Evolutionary conservation across 495 filamentous ascomycete species (phyloP), one percentile per base, ranked within the genome.

Genomic region (Amniculicola lignicola): DNA sequence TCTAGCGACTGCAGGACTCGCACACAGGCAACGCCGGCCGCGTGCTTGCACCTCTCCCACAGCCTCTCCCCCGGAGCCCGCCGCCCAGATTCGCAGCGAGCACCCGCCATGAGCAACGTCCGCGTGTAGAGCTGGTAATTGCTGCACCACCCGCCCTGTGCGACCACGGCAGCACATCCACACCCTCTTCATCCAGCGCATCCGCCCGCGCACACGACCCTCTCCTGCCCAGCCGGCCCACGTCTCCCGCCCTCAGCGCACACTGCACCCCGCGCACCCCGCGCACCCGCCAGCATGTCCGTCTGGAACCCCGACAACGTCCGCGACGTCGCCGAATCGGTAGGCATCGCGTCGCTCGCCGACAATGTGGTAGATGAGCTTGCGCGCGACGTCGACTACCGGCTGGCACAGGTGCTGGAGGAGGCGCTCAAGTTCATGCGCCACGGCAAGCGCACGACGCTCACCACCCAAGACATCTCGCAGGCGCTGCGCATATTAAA

Each of bases 231-330:
- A 31, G n/a, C 27, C 16, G 5, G 1, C 44, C 44, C 24, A 11
- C 19, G 16, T 19, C 44, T 15, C 9, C n/a, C 14, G 27, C 21
- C 3, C 53, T 5, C 22, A 48, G 18, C 39, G 38, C 41, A 37
- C n/a, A 51, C 21, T 19, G 21, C 33, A 24, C 19, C 33, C 6
- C 15, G 16, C 22, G 16, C 42, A 44, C 12, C 51, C 36, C 16
- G 41, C 38, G 16, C 22, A 6, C 19, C 40, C 24, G 43, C 48
- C 40, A 65, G 25, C 46, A 71, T 68, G 64, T 74, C 73, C 5
- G 81, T 95, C 63, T 98, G 93, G 93, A 96, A 96, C 68, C 87
- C 86, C 18, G 94, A 98, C 62, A 97, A 93, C 57, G 87, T 97
- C 59, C 80, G 81, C 62, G 93, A 98, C 67, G 90, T 97, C 36